Percentiles rank a stretch among this genome's conserved stretches.
These are phyloP conservation scores for Candida coleopterorum DNA, from an alignment of 805 yeast species.

Conservation along the genomic window DNA sequence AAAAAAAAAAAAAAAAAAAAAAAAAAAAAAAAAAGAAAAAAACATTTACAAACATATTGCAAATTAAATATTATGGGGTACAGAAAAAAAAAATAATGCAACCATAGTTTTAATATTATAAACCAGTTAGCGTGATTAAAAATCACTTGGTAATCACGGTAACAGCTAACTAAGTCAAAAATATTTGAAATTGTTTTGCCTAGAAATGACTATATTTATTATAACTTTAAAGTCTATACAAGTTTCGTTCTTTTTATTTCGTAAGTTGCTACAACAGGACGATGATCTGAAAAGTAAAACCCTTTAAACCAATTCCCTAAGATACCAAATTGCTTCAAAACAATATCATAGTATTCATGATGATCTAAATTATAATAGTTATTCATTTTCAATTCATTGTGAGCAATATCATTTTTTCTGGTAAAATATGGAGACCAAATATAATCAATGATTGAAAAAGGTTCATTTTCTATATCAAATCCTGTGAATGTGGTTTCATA, in stretches of 20 bases:
- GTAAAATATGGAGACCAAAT: slow-evolving; percentile 37
- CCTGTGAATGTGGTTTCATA: slow-evolving; percentile 46
- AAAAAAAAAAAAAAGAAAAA: too few relatives aligned
- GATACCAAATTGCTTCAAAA: slow-evolving; percentile 34
- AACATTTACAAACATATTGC: too few relatives aligned
- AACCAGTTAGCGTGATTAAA: too few relatives aligned
- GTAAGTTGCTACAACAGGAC: slow-evolving; percentile 28
- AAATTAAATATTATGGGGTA: too few relatives aligned
- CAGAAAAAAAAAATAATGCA: too few relatives aligned
- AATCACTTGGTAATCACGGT: too few relatives aligned
- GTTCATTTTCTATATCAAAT: slow-evolving; percentile 30
- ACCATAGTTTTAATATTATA: too few relatives aligned
- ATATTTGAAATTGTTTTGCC: too few relatives aligned
- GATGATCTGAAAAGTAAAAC: slow-evolving; percentile 36
- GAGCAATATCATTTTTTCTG: slow-evolving; percentile 7
- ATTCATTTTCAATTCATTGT: slow-evolving; percentile 2
- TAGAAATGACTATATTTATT: neutral
- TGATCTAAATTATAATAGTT: slow-evolving; percentile 12
- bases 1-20: too few relatives aligned
- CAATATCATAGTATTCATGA: slow-evolving; percentile 20
- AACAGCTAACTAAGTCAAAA: too few relatives aligned
- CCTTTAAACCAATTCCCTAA: slow-evolving; percentile 30
- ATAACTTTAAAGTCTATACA: neutral
- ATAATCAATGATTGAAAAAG: slow-evolving; percentile 36
- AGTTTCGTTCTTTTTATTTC: slow-evolving; percentile 7